phyloP scores from a whole-genome alignment of 2,329 filamentous ascomycete genomes.

The Hypoxylon sp. region DNA sequence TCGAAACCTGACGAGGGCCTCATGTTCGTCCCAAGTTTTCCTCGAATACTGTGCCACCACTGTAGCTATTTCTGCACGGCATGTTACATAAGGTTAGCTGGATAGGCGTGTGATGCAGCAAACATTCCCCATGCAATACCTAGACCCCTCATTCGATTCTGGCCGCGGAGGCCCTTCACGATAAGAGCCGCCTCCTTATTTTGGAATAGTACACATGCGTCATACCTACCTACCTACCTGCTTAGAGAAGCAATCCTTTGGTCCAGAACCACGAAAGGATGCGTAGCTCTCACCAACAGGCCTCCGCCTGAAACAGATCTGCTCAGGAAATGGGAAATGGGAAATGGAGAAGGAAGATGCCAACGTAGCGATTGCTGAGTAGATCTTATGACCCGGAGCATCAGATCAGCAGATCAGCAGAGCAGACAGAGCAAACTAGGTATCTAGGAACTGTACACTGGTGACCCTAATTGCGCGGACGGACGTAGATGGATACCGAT shows the following conservation, averaged over 20 bases:
- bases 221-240: neutral
- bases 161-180: conserved; percentile 9
- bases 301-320: conserved; percentile 12
- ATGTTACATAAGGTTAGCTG: conserved; percentile 32
- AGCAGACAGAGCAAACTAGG: neutral
- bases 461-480: neutral
- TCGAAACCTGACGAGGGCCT: conserved; percentile 1
- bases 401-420: neutral
- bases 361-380: neutral
- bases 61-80: conserved; percentile 20
- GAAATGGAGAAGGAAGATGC: neutral
- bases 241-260: neutral
- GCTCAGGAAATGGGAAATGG: no score
- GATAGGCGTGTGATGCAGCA: conserved; percentile 8
- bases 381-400: conserved; percentile 9
- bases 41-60: neutral
- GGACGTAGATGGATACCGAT: conserved; percentile 1
- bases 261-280: conserved; percentile 7
- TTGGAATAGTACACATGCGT: conserved; percentile 24
- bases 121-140: conserved; percentile 16
- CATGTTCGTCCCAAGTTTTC: neutral
- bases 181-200: conserved; percentile 40
- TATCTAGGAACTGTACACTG: neutral
- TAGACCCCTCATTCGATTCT: conserved; percentile 14
- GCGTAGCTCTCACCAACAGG: neutral